Evolutionary conservation across 495 filamentous ascomycete genomes (phyloP), one percentile per base, ranked within the genome.

Genomic region (Letharia columbiana): DNA sequence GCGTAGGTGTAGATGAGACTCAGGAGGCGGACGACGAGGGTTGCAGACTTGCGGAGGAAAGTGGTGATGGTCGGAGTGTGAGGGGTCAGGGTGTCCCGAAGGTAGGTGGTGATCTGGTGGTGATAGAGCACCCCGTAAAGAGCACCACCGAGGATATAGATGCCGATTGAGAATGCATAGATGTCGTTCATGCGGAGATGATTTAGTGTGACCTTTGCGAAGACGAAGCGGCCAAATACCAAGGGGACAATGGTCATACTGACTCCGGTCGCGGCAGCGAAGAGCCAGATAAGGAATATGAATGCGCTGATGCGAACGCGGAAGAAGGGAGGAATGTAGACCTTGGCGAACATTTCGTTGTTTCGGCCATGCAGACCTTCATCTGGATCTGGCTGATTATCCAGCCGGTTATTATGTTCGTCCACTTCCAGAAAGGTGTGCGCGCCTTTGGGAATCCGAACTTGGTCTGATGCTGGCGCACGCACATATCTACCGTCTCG

Each of bases 311-410:
- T 86, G 44, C 94, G 86, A 31, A 85, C 69, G 35, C 87, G 83
- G 77, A 99, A 98, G 73, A 81, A 82, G 0, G 95, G 93, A 20
- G 94, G 94, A 40, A 96, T 83, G 75, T 98, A 99, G 62, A 96
- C 88, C 70, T 87, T 84, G 63, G 89, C 86, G 73, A 91, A 95
- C 72, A 88, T 82, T 23, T 81, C 77, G 62, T 83, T 87, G 56
- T 78, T 75, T 11, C 80, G 79, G 8, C 89, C 86, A 72, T 92
- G 89, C 11, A 91, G 76, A 45, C 84, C 84, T 62, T 81, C 75
- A 37, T 88, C 81, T 10, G 75, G 73, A 63, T 92, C 90, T 3
- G 76, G 70, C 50, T 72, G 69, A 23, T 82, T 85, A 75, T 93
- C 89, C 39, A 82, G 71, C 40, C 87, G 80, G 40, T 80, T 72